These are phyloP conservation scores for Dendrobium catenatum DNA, from an alignment of 106 monocot species.

Conservation along the genomic window DNA sequence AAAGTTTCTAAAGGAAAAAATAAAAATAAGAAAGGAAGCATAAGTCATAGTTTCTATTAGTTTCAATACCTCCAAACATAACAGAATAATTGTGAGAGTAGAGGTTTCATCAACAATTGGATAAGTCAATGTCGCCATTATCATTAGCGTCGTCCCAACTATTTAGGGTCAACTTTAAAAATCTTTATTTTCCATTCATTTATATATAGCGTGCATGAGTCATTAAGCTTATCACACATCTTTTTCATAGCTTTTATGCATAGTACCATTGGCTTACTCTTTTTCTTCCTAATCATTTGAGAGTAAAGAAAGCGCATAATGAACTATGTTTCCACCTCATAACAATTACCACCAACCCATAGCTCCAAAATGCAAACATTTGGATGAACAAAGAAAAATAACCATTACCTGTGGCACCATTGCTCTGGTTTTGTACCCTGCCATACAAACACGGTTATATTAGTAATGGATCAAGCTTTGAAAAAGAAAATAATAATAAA, in stretches of 20 bases:
- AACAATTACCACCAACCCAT: background rate
- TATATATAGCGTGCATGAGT: background rate
- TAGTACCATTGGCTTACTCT: background rate
- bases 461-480: background rate
- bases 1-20: too few species aligned
- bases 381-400: background rate
- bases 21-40: too few species aligned
- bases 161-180: too few species aligned
- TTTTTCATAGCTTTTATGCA: background rate
- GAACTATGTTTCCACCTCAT: background rate
- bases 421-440: slow-evolving; percentile 7
- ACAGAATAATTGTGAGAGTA: too few species aligned
- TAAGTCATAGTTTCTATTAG: too few species aligned
- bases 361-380: background rate
- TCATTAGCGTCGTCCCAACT: too few species aligned
- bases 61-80: too few species aligned
- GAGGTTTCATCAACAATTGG: too few species aligned
- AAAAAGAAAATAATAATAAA: background rate
- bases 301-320: background rate
- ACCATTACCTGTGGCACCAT: slow-evolving; percentile 6
- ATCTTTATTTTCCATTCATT: background rate
- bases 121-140: too few species aligned
- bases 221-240: background rate
- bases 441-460: background rate
- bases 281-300: background rate